Evolutionary conservation across 139 green algal species (phyloP), one percentile per base, ranked within the genome.

Genomic region (Chlorella ohadii): DNA sequence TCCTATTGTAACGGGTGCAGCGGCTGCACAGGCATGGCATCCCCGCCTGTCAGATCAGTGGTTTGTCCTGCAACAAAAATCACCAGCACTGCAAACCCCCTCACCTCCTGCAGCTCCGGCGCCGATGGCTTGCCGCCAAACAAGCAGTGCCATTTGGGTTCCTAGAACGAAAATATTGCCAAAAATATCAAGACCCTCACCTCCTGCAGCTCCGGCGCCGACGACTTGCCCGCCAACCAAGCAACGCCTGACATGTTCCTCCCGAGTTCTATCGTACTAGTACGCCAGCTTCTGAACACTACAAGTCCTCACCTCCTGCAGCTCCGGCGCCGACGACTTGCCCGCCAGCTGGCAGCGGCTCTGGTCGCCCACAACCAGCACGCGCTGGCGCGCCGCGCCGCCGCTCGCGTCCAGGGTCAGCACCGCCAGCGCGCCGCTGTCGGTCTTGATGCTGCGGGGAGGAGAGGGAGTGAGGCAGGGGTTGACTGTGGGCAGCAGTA

Each of bases 301-400:
- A n/a, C n/a, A n/a, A n/a, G n/a, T n/a, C 25, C 72, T 31, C 72
- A 79, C 72, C 72, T 57, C 47, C 72, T 79, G 72, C 72, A 79
- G 72, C 38, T 79, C 72, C 3, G 44, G 44, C 0, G 72, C 72
- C 5, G 28, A 51, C 17, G 55, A 51, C 19, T 27, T 20, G 17
- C 44, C 72, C 19, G 44, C 31, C 15, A 79, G 55, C 25, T 28
- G 4, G 17, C 36, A 33, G 5, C 47, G 72, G 47, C 55, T 41
- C 23, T 20, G 4, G 72, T 79, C 72, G 23, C 72, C 72, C 16
- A 65, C 44, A 51, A 79, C 19, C 47, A 15, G 19, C 5, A 79
- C 55, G 47, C n/a, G 47, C 47, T 79, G 72, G n/a, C 72, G 72
- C 16, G 44, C 47, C n/a, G n/a, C 19, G 47, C 47, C n/a, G 72